Evolutionary conservation across 2,329 filamentous ascomycete species (phyloP).

Genomic region (Fusarium foetens): DNA sequence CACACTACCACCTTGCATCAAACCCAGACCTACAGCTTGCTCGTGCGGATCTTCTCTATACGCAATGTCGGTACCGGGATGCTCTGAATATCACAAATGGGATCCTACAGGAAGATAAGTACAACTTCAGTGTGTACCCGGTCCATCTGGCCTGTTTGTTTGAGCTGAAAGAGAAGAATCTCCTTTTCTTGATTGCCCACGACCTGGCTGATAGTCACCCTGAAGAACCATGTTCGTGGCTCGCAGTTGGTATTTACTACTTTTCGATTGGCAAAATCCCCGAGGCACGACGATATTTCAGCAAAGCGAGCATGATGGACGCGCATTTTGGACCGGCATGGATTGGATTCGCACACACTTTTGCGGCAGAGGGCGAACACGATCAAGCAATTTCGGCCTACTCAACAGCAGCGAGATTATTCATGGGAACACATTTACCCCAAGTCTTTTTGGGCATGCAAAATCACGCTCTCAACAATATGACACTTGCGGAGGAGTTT

Average conservation of each 20-base stretch:
- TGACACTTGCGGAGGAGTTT: constrained; percentile 93
- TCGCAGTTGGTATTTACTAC: constrained; percentile 96
- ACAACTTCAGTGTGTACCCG: constrained; percentile 90
- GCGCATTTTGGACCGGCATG: constrained; percentile 96
- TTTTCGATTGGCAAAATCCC: constrained; percentile 88
- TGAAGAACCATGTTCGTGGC: constrained; percentile 89
- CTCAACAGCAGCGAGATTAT: constrained; percentile 91
- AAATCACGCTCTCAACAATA: constrained; percentile 94
- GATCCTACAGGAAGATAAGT: constrained; percentile 84
- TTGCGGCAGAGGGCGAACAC: constrained; percentile 96
- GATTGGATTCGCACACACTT: constrained; percentile 99
- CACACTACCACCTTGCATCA: constrained; percentile 86
- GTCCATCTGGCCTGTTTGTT: constrained; percentile 91
- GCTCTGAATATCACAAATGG: constrained; percentile 85
- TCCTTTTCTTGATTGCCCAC: constrained; percentile 90
- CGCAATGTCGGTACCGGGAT: constrained; percentile 91
- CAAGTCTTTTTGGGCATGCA: constrained; percentile 99
- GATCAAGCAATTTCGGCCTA: constrained; percentile 99
- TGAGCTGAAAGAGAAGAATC: constrained; percentile 86
- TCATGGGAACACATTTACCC: constrained; percentile 95
- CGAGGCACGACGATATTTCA: constrained; percentile 94
- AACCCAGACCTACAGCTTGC: constrained; percentile 94
- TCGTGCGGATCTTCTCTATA: constrained; percentile 90
- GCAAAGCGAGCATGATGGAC: constrained; percentile 97
- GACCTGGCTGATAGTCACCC: constrained; percentile 92